phyloP scores from a whole-genome alignment of 805 yeast species.

The Yarrowia bubula region DNA sequence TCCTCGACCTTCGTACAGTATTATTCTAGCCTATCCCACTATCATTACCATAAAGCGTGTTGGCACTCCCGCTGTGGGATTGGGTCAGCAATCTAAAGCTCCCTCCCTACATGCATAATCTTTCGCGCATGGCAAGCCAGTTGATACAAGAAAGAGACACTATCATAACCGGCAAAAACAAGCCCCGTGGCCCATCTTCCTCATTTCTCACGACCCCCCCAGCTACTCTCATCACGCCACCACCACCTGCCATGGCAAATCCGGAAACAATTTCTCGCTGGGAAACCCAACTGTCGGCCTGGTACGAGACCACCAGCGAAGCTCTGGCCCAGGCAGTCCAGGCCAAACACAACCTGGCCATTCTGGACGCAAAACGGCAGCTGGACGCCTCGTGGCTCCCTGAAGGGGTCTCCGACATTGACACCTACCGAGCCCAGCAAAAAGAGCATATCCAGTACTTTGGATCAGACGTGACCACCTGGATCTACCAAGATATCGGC shows the following conservation, averaged over 20 bases:
- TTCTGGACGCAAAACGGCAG: constrained; percentile 1
- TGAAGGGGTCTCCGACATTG: constrained; percentile 1
- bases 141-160: background rate
- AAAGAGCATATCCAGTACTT: background rate
- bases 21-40: background rate
- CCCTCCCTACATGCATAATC: constrained; percentile 5
- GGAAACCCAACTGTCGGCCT: constrained; percentile 16
- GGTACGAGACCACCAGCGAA: background rate
- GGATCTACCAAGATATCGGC: constrained; percentile 25
- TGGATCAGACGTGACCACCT: constrained; percentile 11
- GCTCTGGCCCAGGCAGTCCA: constrained; percentile 16
- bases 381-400: constrained; percentile 17
- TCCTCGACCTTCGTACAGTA: too few species aligned
- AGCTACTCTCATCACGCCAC: background rate
- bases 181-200: background rate
- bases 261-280: constrained; percentile 17
- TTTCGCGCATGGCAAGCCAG: background rate
- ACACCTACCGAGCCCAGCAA: background rate
- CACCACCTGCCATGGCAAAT: background rate
- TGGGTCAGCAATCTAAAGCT: constrained; percentile 12
- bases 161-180: background rate
- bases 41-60: too few species aligned
- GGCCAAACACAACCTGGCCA: constrained; percentile 14
- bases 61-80: too few species aligned
- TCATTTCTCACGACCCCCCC: background rate